Evolutionary conservation across 768 basidiomycete genomes (phyloP).

Genomic region (Lactifluus volemus): DNA sequence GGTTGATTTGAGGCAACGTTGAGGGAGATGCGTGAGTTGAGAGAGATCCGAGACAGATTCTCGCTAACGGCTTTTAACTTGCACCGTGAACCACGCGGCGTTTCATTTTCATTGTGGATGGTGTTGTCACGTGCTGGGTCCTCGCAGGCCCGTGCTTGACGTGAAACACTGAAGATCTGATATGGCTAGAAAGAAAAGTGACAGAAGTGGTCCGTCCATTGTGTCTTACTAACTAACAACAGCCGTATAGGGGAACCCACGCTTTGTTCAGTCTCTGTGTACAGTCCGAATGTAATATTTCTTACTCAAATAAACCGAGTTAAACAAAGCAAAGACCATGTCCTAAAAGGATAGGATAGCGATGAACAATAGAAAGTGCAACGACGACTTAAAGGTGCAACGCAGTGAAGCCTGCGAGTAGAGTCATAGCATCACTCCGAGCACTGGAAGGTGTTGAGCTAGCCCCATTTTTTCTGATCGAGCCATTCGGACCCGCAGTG

Average conservation of each 20-base stretch:
- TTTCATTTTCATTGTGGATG: too few relatives aligned
- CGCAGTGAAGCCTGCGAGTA: neutral
- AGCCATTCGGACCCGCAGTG: neutral
- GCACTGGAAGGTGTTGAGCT: neutral
- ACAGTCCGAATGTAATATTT: neutral
- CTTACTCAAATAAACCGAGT: neutral
- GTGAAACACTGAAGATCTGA: too few relatives aligned
- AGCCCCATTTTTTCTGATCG: neutral
- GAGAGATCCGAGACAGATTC: too few relatives aligned
- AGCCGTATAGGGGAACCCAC: neutral
- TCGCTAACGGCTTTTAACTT: too few relatives aligned
- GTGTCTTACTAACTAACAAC: neutral
- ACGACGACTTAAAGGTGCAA: neutral
- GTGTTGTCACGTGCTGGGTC: too few relatives aligned
- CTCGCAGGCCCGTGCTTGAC: too few relatives aligned
- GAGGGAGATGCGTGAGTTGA: too few relatives aligned
- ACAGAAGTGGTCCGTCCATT: too few relatives aligned
- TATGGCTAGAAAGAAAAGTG: too few relatives aligned
- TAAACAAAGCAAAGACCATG: neutral
- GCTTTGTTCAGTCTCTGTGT: neutral
- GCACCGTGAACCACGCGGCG: too few relatives aligned
- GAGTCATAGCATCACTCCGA: neutral
- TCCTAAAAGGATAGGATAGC: neutral
- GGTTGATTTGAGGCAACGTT: too few relatives aligned
- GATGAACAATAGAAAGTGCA: neutral